Conservation (phyloP, 768 basidiomycete genomes). For the Filobasidium floriforme region DNA sequence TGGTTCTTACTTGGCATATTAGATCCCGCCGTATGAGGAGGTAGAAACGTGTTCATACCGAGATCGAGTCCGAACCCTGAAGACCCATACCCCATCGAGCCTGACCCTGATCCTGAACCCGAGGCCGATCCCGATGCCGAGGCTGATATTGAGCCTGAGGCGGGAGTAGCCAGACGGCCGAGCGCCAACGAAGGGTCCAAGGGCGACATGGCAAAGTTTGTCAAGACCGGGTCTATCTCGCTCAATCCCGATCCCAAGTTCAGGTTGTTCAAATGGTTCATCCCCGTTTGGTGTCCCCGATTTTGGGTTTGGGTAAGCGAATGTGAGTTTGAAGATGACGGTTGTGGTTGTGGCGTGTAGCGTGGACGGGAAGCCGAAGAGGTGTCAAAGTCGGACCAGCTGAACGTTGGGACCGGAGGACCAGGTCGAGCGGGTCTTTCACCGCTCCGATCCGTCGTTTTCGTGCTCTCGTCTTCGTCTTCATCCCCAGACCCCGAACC, state of each 20-base stretch:
- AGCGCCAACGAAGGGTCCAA: not conserved
- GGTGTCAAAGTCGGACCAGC: slow-evolving; percentile 4
- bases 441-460: too few relatives aligned
- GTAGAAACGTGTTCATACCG: not conserved
- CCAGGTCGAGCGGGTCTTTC: not conserved
- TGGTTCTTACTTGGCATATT: too few relatives aligned
- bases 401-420: not conserved
- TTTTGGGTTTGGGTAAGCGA: too few relatives aligned
- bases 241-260: not conserved
- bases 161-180: too few relatives aligned
- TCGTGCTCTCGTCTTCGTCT: not conserved
- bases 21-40: too few relatives aligned
- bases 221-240: slow-evolving; percentile 3
- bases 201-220: not conserved
- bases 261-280: not conserved
- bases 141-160: too few relatives aligned
- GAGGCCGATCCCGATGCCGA: too few relatives aligned
- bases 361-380: not conserved
- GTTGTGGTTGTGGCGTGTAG: too few relatives aligned
- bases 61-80: not conserved
- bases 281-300: not conserved
- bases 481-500: not conserved
- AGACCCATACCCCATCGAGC: not conserved
- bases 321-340: too few relatives aligned
- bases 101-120: not conserved